Conservation (phyloP, 768 basidiomycete genomes). For the Termitomyces eurrhizus region DNA sequence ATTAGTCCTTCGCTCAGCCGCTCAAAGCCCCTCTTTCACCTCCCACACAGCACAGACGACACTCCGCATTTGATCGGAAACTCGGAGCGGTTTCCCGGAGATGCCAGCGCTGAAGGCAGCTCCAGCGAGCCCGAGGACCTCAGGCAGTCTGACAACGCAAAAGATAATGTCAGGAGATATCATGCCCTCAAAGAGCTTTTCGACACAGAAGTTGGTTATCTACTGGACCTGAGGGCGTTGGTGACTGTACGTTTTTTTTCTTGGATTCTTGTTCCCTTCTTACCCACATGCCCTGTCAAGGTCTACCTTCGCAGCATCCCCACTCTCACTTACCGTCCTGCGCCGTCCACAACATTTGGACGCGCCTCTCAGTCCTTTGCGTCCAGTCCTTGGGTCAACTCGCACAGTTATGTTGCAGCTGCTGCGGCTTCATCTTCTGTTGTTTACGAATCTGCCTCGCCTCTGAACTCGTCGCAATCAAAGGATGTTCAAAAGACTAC, state of each 20-base stretch:
- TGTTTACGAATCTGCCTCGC: constrained; percentile 20
- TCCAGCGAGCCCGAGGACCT: constrained; percentile 23
- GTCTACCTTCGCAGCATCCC: constrained; percentile 62
- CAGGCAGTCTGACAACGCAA: constrained; percentile 30
- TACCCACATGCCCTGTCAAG: constrained; percentile 29
- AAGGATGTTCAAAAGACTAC: constrained; percentile 27
- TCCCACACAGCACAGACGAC: constrained; percentile 26
- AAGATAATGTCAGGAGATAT: constrained; percentile 49
- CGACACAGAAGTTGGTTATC: constrained; percentile 79
- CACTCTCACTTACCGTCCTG: constrained; percentile 38
- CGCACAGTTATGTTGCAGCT: constrained; percentile 33
- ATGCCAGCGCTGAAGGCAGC: constrained; percentile 22
- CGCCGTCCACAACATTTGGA: constrained; percentile 33
- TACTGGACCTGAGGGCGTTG: constrained; percentile 71
- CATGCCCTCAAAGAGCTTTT: constrained; percentile 86
- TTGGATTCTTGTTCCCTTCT: background rate
- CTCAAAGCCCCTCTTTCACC: constrained; percentile 30
- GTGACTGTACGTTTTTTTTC: constrained; percentile 53
- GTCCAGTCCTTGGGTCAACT: constrained; percentile 42
- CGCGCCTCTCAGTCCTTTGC: constrained; percentile 41
- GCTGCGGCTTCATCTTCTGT: constrained; percentile 21
- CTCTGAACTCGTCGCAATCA: constrained; percentile 17
- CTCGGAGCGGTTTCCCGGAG: constrained; percentile 17
- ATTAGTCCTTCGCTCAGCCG: constrained; percentile 9
- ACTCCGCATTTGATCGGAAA: constrained; percentile 13